Evolutionary conservation across 2,329 filamentous ascomycete genomes (phyloP), one percentile per base, ranked within the genome.

Genomic region (Tolypocladium album): DNA sequence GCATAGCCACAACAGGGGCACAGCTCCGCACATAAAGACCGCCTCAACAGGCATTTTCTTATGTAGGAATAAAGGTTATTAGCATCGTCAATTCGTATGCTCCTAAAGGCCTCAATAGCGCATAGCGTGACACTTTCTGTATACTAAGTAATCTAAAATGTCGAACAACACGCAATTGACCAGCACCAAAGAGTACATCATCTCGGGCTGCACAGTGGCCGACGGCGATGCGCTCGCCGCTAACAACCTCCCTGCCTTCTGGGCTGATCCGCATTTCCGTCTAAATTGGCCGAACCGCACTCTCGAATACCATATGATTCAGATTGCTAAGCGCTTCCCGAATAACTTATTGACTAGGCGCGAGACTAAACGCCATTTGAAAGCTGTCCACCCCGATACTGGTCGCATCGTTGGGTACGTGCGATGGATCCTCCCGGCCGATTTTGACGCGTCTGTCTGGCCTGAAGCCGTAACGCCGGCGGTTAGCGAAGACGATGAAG

Each of bases 341-440:
- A 62, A 60, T 34, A 65, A 58, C 13, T 61, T 67, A 31, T 34
- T 67, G 1, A 52, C 43, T 45, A 45, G 65, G 47, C 61, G 64
- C 38, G 62, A 59, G 58, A 63, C 61, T 20, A 58, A 59, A 58
- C 62, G 66, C 24, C 65, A 65, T 55, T 59, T 64, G 45, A 62
- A 64, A 53, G 66, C 61, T 40, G 58, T 67, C 24, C 62, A 66
- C 52, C 59, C 43, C 42, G 61, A 65, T 43, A 66, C 64, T 2
- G 67, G 65, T 36, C 40, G 42, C n/a, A 60, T 67, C 5, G 57
- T 67, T 27, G 67, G 66, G 11, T 67, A 67, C 59, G 63, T 58
- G 38, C 61, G 63, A 22, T 67, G 66, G 63, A 61, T 64, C 52
- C 64, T 67, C 24, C 67, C 65, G 13, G 57, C 58, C 12, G 60